Evolutionary conservation across 2,329 filamentous ascomycete genomes (phyloP).

Genomic region (Aureobasidium uvarum): DNA sequence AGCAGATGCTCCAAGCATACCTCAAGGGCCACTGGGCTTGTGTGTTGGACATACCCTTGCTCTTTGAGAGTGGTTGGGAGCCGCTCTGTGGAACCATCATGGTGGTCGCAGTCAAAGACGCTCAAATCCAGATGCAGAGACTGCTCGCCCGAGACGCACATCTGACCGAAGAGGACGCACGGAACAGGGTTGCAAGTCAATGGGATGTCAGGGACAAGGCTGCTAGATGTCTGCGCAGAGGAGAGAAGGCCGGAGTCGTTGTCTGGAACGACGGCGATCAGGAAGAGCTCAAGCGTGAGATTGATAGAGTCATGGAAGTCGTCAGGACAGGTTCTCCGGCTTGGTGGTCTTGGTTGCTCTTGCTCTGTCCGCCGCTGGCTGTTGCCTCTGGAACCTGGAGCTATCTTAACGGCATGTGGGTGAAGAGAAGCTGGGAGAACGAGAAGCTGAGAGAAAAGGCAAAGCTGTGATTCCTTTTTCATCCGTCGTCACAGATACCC

Average conservation of each 20-base stretch:
- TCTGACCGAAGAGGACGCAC: slow-evolving; percentile 78
- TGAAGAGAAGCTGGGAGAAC: slow-evolving; percentile 69
- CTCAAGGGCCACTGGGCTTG: slow-evolving; percentile 79
- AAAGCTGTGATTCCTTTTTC: slow-evolving; percentile 47
- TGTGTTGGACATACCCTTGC: slow-evolving; percentile 84
- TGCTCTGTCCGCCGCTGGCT: slow-evolving; percentile 72
- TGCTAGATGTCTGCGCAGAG: slow-evolving; percentile 65
- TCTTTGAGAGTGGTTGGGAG: slow-evolving; percentile 89
- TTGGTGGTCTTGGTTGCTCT: slow-evolving; percentile 78
- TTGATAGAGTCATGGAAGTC: slow-evolving; percentile 63
- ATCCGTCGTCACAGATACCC: neutral
- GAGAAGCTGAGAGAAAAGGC: slow-evolving; percentile 56
- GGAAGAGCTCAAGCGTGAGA: slow-evolving; percentile 65
- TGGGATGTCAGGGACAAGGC: slow-evolving; percentile 83
- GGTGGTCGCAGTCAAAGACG: slow-evolving; percentile 81
- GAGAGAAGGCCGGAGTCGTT: slow-evolving; percentile 65
- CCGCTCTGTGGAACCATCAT: slow-evolving; percentile 78
- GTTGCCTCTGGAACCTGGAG: slow-evolving; percentile 66
- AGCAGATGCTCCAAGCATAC: slow-evolving; percentile 69
- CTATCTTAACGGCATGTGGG: slow-evolving; percentile 67
- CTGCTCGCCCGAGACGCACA: slow-evolving; percentile 73
- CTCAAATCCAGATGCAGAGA: slow-evolving; percentile 76
- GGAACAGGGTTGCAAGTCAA: slow-evolving; percentile 83
- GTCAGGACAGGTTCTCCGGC: slow-evolving; percentile 64
- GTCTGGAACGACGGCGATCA: slow-evolving; percentile 85